Conservation (phyloP, 768 basidiomycete species). For the Boletus insuetus region DNA sequence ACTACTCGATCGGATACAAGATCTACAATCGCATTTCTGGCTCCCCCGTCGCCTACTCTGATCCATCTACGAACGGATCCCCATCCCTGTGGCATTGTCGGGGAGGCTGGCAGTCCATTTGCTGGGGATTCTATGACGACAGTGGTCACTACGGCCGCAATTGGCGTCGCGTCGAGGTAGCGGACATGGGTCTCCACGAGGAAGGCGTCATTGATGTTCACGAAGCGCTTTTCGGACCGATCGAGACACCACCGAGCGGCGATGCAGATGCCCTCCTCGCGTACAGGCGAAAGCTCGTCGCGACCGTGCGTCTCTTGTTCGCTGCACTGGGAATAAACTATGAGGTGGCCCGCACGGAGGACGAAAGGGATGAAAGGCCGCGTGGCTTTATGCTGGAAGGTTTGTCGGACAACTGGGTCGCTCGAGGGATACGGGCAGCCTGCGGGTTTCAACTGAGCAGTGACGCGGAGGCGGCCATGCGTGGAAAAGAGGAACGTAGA, state of each 20-base stretch:
- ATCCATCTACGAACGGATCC: not conserved
- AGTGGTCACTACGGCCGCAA: not conserved
- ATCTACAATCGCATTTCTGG: not conserved
- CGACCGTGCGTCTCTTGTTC: constrained; percentile 3
- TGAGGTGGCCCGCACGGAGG: constrained; percentile 7
- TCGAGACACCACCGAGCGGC: not conserved
- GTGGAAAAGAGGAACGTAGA: too few species aligned
- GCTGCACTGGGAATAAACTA: constrained; percentile 6
- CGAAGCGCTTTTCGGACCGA: constrained; percentile 4
- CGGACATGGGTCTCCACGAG: not conserved
- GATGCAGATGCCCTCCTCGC: not conserved
- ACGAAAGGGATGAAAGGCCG: not conserved
- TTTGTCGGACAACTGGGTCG: constrained; percentile 8
- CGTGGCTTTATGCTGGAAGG: constrained; percentile 3
- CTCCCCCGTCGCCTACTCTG: too few species aligned
- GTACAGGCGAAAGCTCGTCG: constrained; percentile 2
- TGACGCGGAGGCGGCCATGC: not conserved
- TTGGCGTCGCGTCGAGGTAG: not conserved
- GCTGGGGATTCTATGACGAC: constrained; percentile 10
- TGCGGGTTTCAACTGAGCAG: constrained; percentile 8
- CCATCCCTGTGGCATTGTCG: not conserved
- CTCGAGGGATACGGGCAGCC: constrained; percentile 9
- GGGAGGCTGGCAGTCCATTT: constrained; percentile 7
- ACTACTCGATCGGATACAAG: constrained; percentile 8
- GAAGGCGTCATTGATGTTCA: constrained; percentile 6